A percentile compares a stretch with the other conserved stretches of the same genome.
Conservation (phyloP, 495 filamentous ascomycete genomes). For the Filosporella fistucella region DNA sequence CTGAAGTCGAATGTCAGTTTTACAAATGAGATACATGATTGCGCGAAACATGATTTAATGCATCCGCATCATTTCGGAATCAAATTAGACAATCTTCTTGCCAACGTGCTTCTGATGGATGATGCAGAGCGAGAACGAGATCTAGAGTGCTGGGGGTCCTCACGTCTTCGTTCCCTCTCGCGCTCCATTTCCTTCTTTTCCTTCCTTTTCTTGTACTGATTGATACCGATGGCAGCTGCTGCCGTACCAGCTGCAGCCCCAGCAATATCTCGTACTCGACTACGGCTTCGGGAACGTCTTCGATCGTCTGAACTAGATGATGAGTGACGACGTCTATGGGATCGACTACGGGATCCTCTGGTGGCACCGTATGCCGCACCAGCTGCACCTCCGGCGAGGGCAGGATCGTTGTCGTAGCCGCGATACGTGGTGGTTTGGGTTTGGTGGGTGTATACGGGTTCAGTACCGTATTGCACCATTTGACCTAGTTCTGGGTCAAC, state of each 20-base stretch:
- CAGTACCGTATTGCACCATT: constrained; percentile 78
- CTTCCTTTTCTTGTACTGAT: constrained; percentile 61
- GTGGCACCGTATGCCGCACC: constrained; percentile 37
- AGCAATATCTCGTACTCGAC: constrained; percentile 60
- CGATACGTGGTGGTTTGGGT: constrained; percentile 28
- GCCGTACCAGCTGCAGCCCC: constrained; percentile 65
- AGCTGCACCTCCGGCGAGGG: constrained; percentile 18
- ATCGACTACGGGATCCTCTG: constrained; percentile 38
- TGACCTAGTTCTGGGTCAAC: constrained; percentile 62
- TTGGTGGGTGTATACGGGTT: constrained; percentile 45
- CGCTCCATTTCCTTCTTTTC: constrained; percentile 38
- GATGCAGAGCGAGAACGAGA: constrained; percentile 21
- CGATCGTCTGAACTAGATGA: constrained; percentile 22
- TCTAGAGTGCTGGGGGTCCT: constrained; percentile 26
- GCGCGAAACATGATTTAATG: not conserved
- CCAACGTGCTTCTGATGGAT: constrained; percentile 17
- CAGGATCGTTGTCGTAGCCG: constrained; percentile 48
- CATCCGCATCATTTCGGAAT: constrained; percentile 17
- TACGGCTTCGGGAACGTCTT: constrained; percentile 47
- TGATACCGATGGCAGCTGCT: constrained; percentile 74
- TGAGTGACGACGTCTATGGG: constrained; percentile 22
- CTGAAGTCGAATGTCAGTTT: constrained; percentile 18
- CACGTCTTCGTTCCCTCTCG: constrained; percentile 30
- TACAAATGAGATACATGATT: constrained; percentile 12
- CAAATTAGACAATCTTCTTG: constrained; percentile 22